phyloP scores from a whole-genome alignment of 495 filamentous ascomycete genomes.

The Antarctomyces pellizariae region DNA sequence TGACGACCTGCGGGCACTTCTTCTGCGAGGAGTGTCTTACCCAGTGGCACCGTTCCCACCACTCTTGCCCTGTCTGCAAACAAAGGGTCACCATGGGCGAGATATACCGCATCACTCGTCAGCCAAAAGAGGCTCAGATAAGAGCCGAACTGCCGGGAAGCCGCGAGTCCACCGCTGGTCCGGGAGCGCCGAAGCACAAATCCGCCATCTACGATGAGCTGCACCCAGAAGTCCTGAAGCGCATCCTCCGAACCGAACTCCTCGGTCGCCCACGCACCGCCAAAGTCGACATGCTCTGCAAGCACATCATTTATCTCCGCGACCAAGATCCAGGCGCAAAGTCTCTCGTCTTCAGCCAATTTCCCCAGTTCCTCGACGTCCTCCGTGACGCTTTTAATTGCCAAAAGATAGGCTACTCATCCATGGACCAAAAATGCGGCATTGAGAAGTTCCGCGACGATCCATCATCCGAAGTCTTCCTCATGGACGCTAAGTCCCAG shows the following conservation, averaged over 20 bases:
- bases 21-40: constrained; percentile 73
- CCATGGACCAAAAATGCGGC: constrained; percentile 34
- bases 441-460: constrained; percentile 55
- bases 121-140: constrained; percentile 43
- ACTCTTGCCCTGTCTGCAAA: constrained; percentile 61
- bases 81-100: constrained; percentile 30
- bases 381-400: constrained; percentile 38
- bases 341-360: constrained; percentile 81
- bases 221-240: constrained; percentile 36
- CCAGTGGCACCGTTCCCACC: constrained; percentile 43
- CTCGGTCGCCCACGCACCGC: constrained; percentile 51
- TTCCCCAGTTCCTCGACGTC: constrained; percentile 53
- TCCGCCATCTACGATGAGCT: constrained; percentile 54
- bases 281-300: constrained; percentile 64
- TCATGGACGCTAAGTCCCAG: constrained; percentile 72
- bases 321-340: constrained; percentile 70
- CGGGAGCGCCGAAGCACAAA: constrained; percentile 4
- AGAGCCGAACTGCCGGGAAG: constrained; percentile 31
- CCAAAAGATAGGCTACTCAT: constrained; percentile 46
- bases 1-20: constrained; percentile 78
- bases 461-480: constrained; percentile 54
- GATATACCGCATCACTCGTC: constrained; percentile 66
- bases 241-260: constrained; percentile 69
- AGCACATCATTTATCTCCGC: constrained; percentile 69
- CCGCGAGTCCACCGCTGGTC: constrained; percentile 1